These are phyloP conservation scores for Colletotrichum chrysophilum DNA, from an alignment of 2,329 filamentous ascomycete species.

Conservation along the genomic window DNA sequence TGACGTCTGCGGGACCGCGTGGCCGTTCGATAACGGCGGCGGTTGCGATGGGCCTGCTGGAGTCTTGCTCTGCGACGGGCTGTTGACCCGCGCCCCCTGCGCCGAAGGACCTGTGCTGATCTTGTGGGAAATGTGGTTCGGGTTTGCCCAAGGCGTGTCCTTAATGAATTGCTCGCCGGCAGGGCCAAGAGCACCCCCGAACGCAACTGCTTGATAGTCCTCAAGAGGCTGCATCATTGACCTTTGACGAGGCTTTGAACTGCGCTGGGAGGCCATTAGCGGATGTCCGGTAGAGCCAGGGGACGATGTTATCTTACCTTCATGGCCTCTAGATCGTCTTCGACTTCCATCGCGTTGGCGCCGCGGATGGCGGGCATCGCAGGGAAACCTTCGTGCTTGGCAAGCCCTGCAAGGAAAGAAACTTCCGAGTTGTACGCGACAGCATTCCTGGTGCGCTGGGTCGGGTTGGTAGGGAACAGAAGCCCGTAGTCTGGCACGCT, in stretches of 20 bases:
- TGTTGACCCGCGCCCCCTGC: constrained; percentile 9
- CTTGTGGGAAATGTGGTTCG: constrained; percentile 76
- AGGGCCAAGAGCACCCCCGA: constrained; percentile 58
- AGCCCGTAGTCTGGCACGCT: constrained; percentile 83
- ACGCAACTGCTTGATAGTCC: constrained; percentile 53
- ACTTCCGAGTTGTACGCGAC: constrained; percentile 95
- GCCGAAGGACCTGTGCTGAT: constrained; percentile 38
- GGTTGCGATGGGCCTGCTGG: constrained; percentile 7
- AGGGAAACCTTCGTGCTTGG: constrained; percentile 95
- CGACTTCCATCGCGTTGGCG: constrained; percentile 74
- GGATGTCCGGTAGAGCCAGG: neutral
- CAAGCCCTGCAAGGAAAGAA: constrained; percentile 85
- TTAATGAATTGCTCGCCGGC: constrained; percentile 88
- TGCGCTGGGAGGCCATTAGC: constrained; percentile 8
- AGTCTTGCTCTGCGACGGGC: constrained; percentile 16
- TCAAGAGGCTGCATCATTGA: constrained; percentile 46
- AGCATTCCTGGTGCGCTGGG: constrained; percentile 82
- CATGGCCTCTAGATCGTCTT: constrained; percentile 89
- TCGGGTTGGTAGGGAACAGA: constrained; percentile 77
- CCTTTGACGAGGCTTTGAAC: constrained; percentile 33
- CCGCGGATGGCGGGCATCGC: constrained; percentile 86
- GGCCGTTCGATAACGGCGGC: constrained; percentile 9
- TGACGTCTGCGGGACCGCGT: neutral
- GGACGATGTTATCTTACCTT: constrained; percentile 58
- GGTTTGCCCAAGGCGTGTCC: constrained; percentile 91